Base-by-base conservation (phyloP, 192 early-diverging fungal genomes). In the Blastocladiella britannica region DNA sequence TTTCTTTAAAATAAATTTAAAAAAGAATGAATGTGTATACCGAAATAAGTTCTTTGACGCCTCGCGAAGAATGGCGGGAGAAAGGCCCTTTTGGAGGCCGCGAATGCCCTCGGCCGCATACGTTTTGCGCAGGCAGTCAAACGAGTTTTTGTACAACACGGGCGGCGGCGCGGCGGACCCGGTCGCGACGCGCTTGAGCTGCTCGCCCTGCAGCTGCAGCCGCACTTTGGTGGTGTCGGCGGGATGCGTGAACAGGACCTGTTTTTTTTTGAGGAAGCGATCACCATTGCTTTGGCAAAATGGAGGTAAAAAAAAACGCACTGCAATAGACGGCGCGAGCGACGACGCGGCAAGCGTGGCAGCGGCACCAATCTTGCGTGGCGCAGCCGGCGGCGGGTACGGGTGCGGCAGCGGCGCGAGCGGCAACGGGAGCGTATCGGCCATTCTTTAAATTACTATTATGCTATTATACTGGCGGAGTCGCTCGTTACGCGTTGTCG, bases 41-140 rank as follows among this genome's bases (percentile, higher is more conserved):
- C 83, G 72, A 62, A 85, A 85, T 53, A 85, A 67, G 60, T 85
- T 85, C 63, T 85, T 85, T 4, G 73, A 77, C 1, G 74, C 77
- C 63, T 85, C 83, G 27, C 80, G 72, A 28, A 83, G 67, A 24
- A 85, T 77, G 8, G 83, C 81, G 25, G 83, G 83, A 52, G 69
- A 72, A 2, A 85, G 66, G 0, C 83, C 83, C 63, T 83, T 85
- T 60, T 85, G 81, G 25, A 85, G 62, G 7, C 83, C 83, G 27
- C 69, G 63, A 9, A 83, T 58, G 22, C 83, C 83, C 60, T 85
- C 83, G 54, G 77, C 71, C 25, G 62, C 61, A 58, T 68, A 69
- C 9, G 82, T 85, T 62, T 85, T 85, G 59, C 68, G 63, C 23
- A 85, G 67, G 31, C 75, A 70, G 60, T 85, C 83, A 30, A 81